Evolutionary conservation across 495 filamentous ascomycete genomes (phyloP), one percentile per base, ranked within the genome.

Genomic region (Evansstolkia leycettana): DNA sequence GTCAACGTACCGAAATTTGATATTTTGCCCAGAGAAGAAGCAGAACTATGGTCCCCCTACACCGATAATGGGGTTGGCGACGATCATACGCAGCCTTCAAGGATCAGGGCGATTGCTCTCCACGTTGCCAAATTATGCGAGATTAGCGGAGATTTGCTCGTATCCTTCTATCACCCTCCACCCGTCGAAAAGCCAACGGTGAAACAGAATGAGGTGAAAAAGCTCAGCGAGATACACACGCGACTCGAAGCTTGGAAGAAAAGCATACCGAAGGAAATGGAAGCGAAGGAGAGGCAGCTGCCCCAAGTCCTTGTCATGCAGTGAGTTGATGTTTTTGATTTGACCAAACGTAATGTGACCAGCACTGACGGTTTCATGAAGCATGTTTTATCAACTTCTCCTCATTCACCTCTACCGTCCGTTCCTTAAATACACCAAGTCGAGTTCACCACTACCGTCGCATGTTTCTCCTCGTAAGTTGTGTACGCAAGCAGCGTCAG

Each of bases 341-440:
- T 8, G 30, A 37, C 8, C 12, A 30, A 28, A 2, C 20, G 9
- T 9, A 16, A 32, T 18, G 20, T 23, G 15, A 3, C 7, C 14
- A 15, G 12, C 7, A 15, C 13, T 41, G 37, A 43, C 60, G 72
- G 30, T 69, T 47, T 25, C 0, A 34, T 2, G 13, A 43, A 93
- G 87, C 64, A 95, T 96, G 90, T 89, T 96, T 57, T 92, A 86
- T 54, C 88, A 96, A 47, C 71, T 94, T 1, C 81, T 95, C 25
- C 90, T 89, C 50, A 95, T 98, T 41, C 92, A 98, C 46, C 77
- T 96, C 7, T 98, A 94, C 63, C 84, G 90, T 3, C 89, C 90
- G 0, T 98, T 98, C 54, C 70, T 98, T 24, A 92, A 88, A 55
- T 95, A 94, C 52, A 81, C 75, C 8, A 81, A 76, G 36, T 56